Base-by-base conservation (phyloP, 2,329 filamentous ascomycete genomes). In the Metarhizium rileyi region DNA sequence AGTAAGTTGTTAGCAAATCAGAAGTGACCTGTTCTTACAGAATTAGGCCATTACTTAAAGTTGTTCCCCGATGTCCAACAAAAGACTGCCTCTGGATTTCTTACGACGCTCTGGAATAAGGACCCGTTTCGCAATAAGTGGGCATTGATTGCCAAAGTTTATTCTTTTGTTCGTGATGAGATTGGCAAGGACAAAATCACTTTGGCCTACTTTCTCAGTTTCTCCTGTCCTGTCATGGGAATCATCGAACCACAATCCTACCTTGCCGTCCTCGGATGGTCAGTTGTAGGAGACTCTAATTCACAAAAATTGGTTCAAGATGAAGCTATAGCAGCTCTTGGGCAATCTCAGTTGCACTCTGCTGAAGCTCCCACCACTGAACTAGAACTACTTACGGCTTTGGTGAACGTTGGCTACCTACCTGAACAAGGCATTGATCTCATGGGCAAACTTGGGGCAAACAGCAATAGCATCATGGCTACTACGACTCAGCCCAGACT, bases 121-220 rank as follows among this genome's bases (percentile, higher is more conserved):
- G 76, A 80, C 54, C 66, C 65, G 44, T 72, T 71, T 64, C 70
- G 75, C 56, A 66, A 69, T 52, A 70, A 75, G 55, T 79, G 75
- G 75, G 67, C 67, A 44, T 63, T 80, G 52, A 61, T 79, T 50
- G 72, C 75, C 44, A 77, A 76, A 57, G 73, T 75, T 18, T 80
- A 77, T 66, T 79, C 76, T 28, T 68, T 70, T 52, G 66, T 77
- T 44, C 71, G 76, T 44, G 75, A 78, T 56, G 64, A 71, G 42
- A 59, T 73, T 47, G 72, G 74, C 56, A 71, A 72, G 53, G 61
- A 65, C 22, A 64, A 69, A 28, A 68, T 74, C 23, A 65, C 71
- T 42, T 64, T 80, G 35, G 66, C 73, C 44, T 59, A 65, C 9
- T 79, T 77, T 61, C 65, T 79, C 43, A 53, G 55, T 16, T 55